phyloP scores from a whole-genome alignment of 192 early-diverging fungal species.

The Backusella circina region DNA sequence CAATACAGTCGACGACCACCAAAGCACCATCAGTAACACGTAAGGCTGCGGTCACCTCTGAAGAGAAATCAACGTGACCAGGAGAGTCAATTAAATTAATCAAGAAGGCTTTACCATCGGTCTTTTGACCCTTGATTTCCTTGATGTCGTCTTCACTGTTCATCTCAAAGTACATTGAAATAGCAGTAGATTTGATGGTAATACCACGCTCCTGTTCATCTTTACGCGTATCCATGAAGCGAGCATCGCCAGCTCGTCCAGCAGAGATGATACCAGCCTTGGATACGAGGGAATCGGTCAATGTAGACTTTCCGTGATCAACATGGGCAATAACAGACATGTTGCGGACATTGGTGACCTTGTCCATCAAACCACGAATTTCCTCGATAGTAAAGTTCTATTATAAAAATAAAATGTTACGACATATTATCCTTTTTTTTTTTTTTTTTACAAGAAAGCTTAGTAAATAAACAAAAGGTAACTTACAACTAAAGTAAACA shows the following conservation, averaged over 20 bases:
- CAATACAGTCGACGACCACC: slow-evolving; percentile 97
- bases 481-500: not conserved
- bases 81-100: slow-evolving; percentile 99
- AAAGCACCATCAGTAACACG: slow-evolving; percentile 99
- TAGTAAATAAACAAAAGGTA: not conserved
- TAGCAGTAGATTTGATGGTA: slow-evolving; percentile 99
- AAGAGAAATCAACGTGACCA: slow-evolving; percentile 99
- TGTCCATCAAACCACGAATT: slow-evolving; percentile 42
- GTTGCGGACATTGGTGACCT: slow-evolving; percentile 93
- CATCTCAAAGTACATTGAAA: slow-evolving; percentile 98
- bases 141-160: slow-evolving; percentile 66
- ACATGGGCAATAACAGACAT: slow-evolving; percentile 99
- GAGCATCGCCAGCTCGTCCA: slow-evolving; percentile 91
- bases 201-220: slow-evolving; percentile 99
- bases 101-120: slow-evolving; percentile 88
- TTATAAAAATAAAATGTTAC: not conserved
- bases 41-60: slow-evolving; percentile 97
- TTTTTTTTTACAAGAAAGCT: not conserved
- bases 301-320: slow-evolving; percentile 97
- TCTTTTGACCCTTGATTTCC: slow-evolving; percentile 82
- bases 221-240: slow-evolving; percentile 94
- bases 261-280: slow-evolving; percentile 98
- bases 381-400: slow-evolving; percentile 51
- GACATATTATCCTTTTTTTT: not conserved
- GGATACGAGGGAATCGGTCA: slow-evolving; percentile 94